These are phyloP conservation scores for Thinopyrum elongatum DNA, from an alignment of 176 grass and related monocot genomes.

Conservation along the genomic window DNA sequence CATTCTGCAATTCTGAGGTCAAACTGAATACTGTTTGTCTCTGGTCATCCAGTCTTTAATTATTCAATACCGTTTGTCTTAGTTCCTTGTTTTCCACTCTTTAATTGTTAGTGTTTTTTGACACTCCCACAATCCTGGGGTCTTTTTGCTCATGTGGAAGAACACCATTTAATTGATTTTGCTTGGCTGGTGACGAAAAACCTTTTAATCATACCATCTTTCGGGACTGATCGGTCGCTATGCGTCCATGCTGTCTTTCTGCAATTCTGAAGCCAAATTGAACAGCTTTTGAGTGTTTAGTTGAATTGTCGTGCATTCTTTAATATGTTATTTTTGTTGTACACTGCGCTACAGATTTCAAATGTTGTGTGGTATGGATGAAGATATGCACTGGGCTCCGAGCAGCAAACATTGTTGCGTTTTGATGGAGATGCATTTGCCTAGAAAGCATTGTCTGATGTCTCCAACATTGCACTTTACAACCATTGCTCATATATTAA, in stretches of 20 bases:
- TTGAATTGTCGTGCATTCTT: no score
- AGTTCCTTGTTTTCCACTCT: no score
- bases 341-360: no score
- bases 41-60: not conserved
- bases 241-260: constrained; percentile 32
- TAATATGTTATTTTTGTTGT: no score
- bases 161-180: no score
- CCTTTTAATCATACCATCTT: not conserved
- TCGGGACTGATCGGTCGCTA: not conserved
- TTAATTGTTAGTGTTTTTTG: no score
- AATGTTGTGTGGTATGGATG: constrained; percentile 22
- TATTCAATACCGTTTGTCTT: no score
- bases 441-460: constrained; percentile 93
- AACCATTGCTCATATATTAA: no score
- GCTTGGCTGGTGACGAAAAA: constrained; percentile 6
- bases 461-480: no score
- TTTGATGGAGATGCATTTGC: constrained; percentile 76
- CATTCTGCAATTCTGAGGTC: not conserved
- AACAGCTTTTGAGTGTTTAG: not conserved
- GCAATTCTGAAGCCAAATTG: constrained; percentile 35
- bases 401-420: constrained; percentile 42
- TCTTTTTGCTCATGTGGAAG: no score
- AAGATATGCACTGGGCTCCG: constrained; percentile 94
- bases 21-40: not conserved
- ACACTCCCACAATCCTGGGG: no score